These are phyloP conservation scores for Cadophora sp. DNA, from an alignment of 2,329 filamentous ascomycete species.

Conservation along the genomic window DNA sequence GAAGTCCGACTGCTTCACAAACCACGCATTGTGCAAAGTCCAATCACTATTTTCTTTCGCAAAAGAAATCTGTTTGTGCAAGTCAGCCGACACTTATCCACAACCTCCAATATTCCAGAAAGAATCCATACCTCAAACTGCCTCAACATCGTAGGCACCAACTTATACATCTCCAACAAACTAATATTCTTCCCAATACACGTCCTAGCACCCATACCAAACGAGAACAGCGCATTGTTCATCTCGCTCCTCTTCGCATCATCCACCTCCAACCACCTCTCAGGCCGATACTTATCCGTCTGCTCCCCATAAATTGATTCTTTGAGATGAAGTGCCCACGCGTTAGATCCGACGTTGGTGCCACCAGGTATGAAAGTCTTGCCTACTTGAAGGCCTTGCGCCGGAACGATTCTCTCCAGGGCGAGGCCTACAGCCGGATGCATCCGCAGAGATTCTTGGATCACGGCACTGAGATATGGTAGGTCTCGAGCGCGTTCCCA, in stretches of 20 bases:
- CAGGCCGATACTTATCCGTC: slow-evolving; percentile 69
- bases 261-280: slow-evolving; percentile 65
- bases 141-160: slow-evolving; percentile 65
- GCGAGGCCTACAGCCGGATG: slow-evolving; percentile 77
- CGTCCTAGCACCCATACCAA: slow-evolving; percentile 73
- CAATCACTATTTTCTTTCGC: slow-evolving; percentile 17
- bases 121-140: slow-evolving; percentile 62
- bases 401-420: slow-evolving; percentile 75
- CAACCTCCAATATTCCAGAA: no score
- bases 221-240: slow-evolving; percentile 74
- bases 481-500: slow-evolving; percentile 74
- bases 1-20: slow-evolving; percentile 17
- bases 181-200: slow-evolving; percentile 74
- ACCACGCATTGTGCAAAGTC: slow-evolving; percentile 19
- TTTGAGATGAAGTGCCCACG: slow-evolving; percentile 77
- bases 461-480: slow-evolving; percentile 76
- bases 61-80: not conserved
- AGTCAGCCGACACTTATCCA: not conserved
- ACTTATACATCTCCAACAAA: slow-evolving; percentile 67
- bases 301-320: slow-evolving; percentile 72
- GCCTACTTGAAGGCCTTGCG: slow-evolving; percentile 66
- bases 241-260: slow-evolving; percentile 67
- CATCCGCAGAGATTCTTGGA: slow-evolving; percentile 79
- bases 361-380: slow-evolving; percentile 69
- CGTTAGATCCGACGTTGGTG: slow-evolving; percentile 75